Percentiles rank a stretch among this genome's conserved stretches.
phyloP scores from a whole-genome alignment of 78 protist species.

The Dictyostelium purpureum region DNA sequence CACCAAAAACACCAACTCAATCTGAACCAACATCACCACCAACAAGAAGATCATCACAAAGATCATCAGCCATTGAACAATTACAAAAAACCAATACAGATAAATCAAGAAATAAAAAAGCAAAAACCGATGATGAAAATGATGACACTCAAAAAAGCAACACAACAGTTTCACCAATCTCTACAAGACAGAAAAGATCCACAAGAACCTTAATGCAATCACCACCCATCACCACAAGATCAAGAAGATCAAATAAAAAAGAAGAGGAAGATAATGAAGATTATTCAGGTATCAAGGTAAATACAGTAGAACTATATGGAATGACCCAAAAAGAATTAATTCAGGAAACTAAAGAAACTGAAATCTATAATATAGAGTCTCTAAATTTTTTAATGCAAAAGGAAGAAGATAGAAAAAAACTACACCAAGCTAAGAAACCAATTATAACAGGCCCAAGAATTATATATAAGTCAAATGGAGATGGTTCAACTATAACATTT shows the following conservation, averaged over 20 bases:
- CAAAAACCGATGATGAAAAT: background rate
- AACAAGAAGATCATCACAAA: background rate
- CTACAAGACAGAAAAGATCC: too few relatives aligned
- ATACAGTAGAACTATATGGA: background rate
- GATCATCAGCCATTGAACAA: constrained; percentile 19
- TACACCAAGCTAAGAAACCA: background rate
- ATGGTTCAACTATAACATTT: constrained; percentile 32
- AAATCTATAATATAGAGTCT: constrained; percentile 29
- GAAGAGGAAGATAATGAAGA: background rate
- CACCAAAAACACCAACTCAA: constrained; percentile 2
- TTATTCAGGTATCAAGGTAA: background rate
- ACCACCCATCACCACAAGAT: background rate
- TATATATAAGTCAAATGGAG: background rate
- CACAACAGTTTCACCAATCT: too few relatives aligned
- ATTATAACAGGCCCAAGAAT: constrained; percentile 43
- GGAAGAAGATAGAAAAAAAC: constrained; percentile 41
- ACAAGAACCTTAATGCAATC: background rate
- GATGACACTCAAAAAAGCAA: background rate
- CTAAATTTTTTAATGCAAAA: constrained; percentile 16
- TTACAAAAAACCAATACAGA: background rate
- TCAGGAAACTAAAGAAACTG: constrained; percentile 51
- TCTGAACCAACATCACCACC: constrained; percentile 4
- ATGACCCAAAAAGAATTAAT: constrained; percentile 34
- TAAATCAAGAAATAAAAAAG: background rate
- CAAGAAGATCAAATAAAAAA: constrained; percentile 2